phyloP scores from a whole-genome alignment of 2,329 filamentous ascomycete species.

The Alternaria atra region DNA sequence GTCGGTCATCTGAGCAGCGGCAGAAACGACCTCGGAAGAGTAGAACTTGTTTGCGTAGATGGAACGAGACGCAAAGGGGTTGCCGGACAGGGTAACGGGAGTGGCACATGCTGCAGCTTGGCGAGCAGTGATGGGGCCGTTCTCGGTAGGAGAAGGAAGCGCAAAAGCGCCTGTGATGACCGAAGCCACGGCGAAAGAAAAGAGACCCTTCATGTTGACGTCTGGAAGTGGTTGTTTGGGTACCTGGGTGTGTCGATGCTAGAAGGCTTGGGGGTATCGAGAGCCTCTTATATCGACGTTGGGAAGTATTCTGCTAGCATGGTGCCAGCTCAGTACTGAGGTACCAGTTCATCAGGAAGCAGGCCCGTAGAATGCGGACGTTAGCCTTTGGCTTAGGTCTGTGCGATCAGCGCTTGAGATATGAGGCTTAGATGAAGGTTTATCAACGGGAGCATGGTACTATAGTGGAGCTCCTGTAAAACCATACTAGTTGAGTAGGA shows the following conservation, averaged over 20 bases:
- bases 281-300: conserved; percentile 44
- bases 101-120: conserved; percentile 45
- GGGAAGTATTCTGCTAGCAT: conserved; percentile 9
- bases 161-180: conserved; percentile 48
- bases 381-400: conserved; percentile 38
- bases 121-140: conserved; percentile 47
- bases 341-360: conserved; percentile 42
- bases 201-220: conserved; percentile 49
- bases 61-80: conserved; percentile 61
- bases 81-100: conserved; percentile 57
- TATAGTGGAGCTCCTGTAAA: conserved; percentile 37
- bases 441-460: conserved; percentile 33
- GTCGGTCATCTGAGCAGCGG: conserved; percentile 66
- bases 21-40: conserved; percentile 61
- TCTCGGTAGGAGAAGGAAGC: conserved; percentile 42
- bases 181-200: conserved; percentile 45
- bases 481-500: conserved; percentile 28
- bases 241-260: conserved; percentile 32
- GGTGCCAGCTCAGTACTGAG: conserved; percentile 15
- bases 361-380: conserved; percentile 47
- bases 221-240: conserved; percentile 26
- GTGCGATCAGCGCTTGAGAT: conserved; percentile 37
- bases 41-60: conserved; percentile 64
- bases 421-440: conserved; percentile 45
- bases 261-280: conserved; percentile 16